These are phyloP conservation scores for Leptomonas seymouri DNA, from an alignment of 208 protist genomes.

Conservation along the genomic window DNA sequence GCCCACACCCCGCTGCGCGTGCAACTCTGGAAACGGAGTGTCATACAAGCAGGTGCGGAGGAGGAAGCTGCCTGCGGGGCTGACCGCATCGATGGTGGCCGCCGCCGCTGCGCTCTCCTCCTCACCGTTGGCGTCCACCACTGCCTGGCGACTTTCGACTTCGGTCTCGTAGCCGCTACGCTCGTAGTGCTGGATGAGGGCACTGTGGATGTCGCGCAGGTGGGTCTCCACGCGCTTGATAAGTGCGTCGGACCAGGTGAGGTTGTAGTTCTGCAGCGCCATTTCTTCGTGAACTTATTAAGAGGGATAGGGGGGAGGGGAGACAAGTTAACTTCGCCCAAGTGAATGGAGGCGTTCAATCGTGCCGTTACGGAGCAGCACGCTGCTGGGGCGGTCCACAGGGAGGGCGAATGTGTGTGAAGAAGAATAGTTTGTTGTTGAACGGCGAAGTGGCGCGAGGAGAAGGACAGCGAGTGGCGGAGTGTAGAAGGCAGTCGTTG, in stretches of 20 bases:
- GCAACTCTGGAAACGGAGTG: constrained; percentile 59
- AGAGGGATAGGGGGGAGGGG: constrained; percentile 6
- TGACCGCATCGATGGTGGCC: constrained; percentile 43
- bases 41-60: constrained; percentile 77
- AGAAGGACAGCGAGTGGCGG: neutral
- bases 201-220: constrained; percentile 71
- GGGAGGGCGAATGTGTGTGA: too few relatives aligned
- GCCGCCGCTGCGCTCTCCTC: constrained; percentile 8
- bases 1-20: constrained; percentile 61
- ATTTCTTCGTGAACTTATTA: constrained; percentile 34
- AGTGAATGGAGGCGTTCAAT: too few relatives aligned
- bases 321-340: too few relatives aligned
- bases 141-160: constrained; percentile 20
- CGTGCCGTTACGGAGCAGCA: too few relatives aligned
- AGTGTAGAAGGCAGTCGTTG: constrained; percentile 2
- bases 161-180: constrained; percentile 47
- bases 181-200: constrained; percentile 69
- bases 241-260: constrained; percentile 76
- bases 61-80: constrained; percentile 75
- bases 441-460: too few relatives aligned
- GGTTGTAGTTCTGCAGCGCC: constrained; percentile 72
- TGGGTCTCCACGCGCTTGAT: constrained; percentile 71
- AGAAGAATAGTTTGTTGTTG: too few relatives aligned
- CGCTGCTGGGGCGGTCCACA: too few relatives aligned
- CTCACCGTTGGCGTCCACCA: neutral